These are phyloP conservation scores for Sclerotinia trifoliorum DNA, from an alignment of 2,329 filamentous ascomycete genomes.

Conservation along the genomic window DNA sequence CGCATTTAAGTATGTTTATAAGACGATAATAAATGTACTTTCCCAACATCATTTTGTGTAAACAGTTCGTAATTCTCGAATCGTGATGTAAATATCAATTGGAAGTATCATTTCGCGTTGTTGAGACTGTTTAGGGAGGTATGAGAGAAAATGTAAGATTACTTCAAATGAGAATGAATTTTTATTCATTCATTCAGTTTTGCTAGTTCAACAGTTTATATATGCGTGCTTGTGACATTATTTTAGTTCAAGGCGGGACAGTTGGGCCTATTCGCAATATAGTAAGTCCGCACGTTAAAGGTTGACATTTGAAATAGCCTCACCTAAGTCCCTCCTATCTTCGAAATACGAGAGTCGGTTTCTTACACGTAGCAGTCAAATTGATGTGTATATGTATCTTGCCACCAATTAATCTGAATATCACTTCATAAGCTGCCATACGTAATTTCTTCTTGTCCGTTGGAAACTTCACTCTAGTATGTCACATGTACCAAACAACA, in stretches of 20 bases:
- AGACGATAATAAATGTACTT: too few relatives aligned
- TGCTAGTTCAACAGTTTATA: too few relatives aligned
- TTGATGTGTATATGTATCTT: neutral
- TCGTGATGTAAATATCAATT: too few relatives aligned
- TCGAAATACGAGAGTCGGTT: neutral
- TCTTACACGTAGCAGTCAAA: neutral
- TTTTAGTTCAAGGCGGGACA: neutral
- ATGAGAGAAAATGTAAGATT: neutral
- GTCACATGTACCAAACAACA: neutral
- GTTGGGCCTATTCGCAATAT: neutral
- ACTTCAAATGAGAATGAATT: neutral
- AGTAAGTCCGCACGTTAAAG: neutral
- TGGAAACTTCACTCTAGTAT: neutral
- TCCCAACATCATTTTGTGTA: too few relatives aligned
- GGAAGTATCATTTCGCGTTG: neutral
- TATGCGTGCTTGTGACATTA: neutral
- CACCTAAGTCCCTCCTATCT: neutral
- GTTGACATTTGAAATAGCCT: neutral
- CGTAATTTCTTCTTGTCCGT: neutral
- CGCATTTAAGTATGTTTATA: too few relatives aligned
- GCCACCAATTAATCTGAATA: neutral
- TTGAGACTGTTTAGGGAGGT: too few relatives aligned
- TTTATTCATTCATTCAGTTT: too few relatives aligned
- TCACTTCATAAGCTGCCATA: too few relatives aligned
- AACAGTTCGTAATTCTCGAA: too few relatives aligned